A percentile compares a stretch with the other conserved stretches of the same genome.
Conservation (phyloP, 257 asterid genomes). For the Fraxinus americana region DNA sequence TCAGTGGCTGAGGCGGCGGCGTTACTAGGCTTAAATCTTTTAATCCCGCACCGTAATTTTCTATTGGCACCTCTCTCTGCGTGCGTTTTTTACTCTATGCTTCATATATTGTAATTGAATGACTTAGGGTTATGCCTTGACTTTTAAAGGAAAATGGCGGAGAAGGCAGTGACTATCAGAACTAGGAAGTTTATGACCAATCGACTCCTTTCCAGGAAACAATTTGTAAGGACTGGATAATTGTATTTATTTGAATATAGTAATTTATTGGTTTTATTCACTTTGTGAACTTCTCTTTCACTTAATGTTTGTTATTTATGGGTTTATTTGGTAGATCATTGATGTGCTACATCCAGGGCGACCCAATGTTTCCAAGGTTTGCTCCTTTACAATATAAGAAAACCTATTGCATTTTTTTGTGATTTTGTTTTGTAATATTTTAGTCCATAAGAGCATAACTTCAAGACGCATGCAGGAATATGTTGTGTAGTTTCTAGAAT, state of each 20-base stretch:
- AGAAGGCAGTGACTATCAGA: slow-evolving; percentile 86
- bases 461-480: neutral
- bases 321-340: slow-evolving; percentile 49
- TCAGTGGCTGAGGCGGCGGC: slow-evolving; percentile 22
- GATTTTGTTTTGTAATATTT: neutral
- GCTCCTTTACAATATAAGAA: neutral
- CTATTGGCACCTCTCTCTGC: neutral
- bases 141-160: slow-evolving; percentile 65
- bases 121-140: neutral
- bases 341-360: slow-evolving; percentile 93
- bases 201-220: slow-evolving; percentile 81
- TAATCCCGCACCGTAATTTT: slow-evolving; percentile 26
- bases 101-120: slow-evolving; percentile 18
- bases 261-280: too few species aligned
- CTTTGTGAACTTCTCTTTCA: neutral
- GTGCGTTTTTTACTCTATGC: neutral
- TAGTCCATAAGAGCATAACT: neutral
- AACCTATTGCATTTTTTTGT: neutral
- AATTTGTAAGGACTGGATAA: slow-evolving; percentile 51
- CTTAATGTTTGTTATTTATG: neutral
- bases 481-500: neutral
- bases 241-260: neutral
- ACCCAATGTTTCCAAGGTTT: slow-evolving; percentile 90
- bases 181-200: slow-evolving; percentile 92
- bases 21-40: slow-evolving; percentile 33